phyloP scores from a whole-genome alignment of 2,329 filamentous ascomycete genomes.

The Chaetomiaceae sp. region DNA sequence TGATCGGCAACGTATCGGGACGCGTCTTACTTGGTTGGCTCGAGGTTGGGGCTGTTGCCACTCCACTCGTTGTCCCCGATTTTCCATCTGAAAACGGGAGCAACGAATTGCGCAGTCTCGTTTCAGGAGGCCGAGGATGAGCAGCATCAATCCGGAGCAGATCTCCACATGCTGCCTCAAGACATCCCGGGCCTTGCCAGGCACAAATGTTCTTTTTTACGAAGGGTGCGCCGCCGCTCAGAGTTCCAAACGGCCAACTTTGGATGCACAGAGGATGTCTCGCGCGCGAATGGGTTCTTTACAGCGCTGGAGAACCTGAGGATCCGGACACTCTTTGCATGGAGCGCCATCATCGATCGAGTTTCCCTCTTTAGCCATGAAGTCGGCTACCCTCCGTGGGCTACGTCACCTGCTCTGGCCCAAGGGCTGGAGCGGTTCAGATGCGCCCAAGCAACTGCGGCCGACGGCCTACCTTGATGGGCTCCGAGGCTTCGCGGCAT shows the following conservation, averaged over 20 bases:
- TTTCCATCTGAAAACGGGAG: not conserved
- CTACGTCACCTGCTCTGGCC: constrained; percentile 22
- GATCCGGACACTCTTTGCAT: not conserved
- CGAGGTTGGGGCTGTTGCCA: too few relatives aligned
- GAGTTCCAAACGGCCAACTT: too few relatives aligned
- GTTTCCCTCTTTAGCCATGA: constrained; percentile 11
- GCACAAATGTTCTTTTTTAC: not conserved
- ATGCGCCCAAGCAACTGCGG: constrained; percentile 31
- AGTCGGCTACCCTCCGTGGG: constrained; percentile 23
- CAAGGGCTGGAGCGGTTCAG: constrained; percentile 9
- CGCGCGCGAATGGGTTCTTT: constrained; percentile 18
- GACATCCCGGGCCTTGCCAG: too few relatives aligned
- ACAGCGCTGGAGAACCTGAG: constrained; percentile 5
- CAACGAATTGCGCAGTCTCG: not conserved
- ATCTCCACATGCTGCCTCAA: too few relatives aligned
- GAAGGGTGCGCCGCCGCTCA: too few relatives aligned
- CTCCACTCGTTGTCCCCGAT: not conserved
- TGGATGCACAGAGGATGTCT: too few relatives aligned
- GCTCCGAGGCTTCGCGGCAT: constrained; percentile 60
- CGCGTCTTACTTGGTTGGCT: too few relatives aligned
- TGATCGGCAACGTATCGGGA: too few relatives aligned
- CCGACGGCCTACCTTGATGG: constrained; percentile 61
- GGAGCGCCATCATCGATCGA: not conserved
- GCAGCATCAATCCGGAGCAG: too few relatives aligned
- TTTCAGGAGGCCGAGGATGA: too few relatives aligned